Evolutionary conservation across 2,329 filamentous ascomycete species (phyloP).

Genomic region (Biscogniauxia sp.): DNA sequence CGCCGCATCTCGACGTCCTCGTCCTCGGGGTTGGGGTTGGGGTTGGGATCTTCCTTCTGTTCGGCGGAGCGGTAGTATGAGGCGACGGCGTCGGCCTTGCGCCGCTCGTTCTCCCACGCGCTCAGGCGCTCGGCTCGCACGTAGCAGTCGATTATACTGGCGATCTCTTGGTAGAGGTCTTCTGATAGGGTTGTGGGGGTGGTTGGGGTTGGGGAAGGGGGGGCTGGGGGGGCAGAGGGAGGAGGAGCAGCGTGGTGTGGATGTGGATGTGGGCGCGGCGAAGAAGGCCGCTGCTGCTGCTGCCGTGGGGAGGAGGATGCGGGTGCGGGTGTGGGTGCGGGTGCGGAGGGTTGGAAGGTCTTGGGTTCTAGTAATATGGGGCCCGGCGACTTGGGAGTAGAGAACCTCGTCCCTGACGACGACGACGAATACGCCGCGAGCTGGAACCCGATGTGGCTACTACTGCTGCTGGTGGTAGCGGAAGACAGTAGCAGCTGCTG

Average conservation of each 20-base stretch:
- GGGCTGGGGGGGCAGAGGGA: background rate
- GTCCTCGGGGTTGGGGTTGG: conserved; percentile 14
- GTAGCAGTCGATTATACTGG: conserved; percentile 29
- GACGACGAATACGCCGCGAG: conserved; percentile 7
- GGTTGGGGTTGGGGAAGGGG: background rate
- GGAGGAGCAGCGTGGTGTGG: no score
- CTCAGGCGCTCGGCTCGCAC: conserved; percentile 4
- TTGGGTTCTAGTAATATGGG: background rate
- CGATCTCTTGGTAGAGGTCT: conserved; percentile 24
- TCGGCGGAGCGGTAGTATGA: no score
- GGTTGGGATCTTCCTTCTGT: no score
- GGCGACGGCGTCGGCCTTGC: conserved; percentile 12
- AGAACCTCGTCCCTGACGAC: background rate
- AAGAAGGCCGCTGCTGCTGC: background rate
- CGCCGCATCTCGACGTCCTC: conserved; percentile 20
- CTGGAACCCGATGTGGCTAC: conserved; percentile 19
- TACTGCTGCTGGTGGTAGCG: background rate
- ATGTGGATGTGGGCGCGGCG: background rate
- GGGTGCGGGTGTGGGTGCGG: background rate
- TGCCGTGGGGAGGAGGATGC: no score
- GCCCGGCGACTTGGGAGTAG: background rate
- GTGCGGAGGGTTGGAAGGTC: background rate
- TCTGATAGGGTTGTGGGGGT: background rate
- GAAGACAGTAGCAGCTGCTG: no score
- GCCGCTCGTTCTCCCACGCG: conserved; percentile 9